Evolutionary conservation across 2,329 filamentous ascomycete genomes (phyloP).

Genomic region (Pseudogymnoascus sp.): DNA sequence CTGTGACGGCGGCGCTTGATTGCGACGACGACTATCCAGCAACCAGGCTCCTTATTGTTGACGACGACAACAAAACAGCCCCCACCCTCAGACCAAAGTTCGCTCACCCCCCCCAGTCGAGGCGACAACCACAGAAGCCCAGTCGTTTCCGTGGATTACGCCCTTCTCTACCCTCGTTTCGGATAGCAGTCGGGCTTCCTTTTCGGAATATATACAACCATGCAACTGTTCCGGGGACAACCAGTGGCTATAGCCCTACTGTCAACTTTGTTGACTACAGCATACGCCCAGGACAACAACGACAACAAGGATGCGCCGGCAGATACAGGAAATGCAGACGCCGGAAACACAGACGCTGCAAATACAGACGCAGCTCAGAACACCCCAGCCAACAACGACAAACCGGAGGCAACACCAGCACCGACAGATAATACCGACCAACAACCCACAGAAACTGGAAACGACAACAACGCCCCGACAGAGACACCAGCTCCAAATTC

Average conservation of each 20-base stretch:
- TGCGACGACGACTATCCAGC: not conserved
- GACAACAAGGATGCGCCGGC: not conserved
- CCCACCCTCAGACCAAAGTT: not conserved
- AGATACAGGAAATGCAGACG: conserved; percentile 14
- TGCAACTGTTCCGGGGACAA: not conserved
- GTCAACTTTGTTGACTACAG: conserved; percentile 3
- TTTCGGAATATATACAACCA: not conserved
- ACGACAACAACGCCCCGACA: not conserved
- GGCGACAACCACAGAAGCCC: not conserved
- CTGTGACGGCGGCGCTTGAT: not conserved
- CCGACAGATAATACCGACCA: conserved; percentile 14
- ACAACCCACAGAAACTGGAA: not conserved
- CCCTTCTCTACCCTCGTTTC: not conserved
- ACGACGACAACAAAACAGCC: not conserved
- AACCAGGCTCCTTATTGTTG: not conserved
- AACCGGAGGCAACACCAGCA: conserved; percentile 18
- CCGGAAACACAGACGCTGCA: not conserved
- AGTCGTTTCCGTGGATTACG: not conserved
- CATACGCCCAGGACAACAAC: not conserved
- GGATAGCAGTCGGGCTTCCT: not conserved
- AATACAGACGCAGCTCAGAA: conserved; percentile 19
- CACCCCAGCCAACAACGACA: conserved; percentile 14
- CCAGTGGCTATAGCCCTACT: not conserved
- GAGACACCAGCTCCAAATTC: not conserved
- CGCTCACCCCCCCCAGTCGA: not conserved